Conservation (phyloP, 371 early-diverging fungal genomes). For the Saksenaea vasiformis region DNA sequence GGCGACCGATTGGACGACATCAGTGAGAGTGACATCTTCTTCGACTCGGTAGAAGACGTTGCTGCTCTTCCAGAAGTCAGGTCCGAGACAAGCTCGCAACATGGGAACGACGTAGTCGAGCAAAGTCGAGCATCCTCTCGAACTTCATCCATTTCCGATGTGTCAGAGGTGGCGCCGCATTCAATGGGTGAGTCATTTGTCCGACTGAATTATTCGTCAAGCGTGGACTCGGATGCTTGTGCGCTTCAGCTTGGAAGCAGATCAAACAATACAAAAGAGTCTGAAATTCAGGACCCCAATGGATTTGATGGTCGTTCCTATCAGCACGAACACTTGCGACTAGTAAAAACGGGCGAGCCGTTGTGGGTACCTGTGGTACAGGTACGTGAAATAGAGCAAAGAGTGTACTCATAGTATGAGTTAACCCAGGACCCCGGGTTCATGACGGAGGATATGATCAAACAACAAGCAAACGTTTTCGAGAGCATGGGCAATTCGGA, state of each 20-base stretch:
- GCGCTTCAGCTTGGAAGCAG: neutral
- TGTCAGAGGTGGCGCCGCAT: constrained; percentile 22
- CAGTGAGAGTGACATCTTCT: constrained; percentile 31
- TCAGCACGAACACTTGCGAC: constrained; percentile 28
- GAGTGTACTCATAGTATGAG: neutral
- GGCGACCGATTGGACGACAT: constrained; percentile 12
- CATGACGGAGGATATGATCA: constrained; percentile 91
- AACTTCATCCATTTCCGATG: constrained; percentile 23
- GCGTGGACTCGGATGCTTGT: constrained; percentile 18
- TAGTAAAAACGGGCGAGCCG: constrained; percentile 57
- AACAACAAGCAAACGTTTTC: constrained; percentile 75
- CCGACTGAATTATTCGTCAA: constrained; percentile 47
- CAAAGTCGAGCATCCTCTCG: constrained; percentile 13
- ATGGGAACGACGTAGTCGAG: constrained; percentile 2
- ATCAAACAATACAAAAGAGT: constrained; percentile 12
- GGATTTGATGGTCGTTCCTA: constrained; percentile 32
- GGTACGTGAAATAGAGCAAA: constrained; percentile 24
- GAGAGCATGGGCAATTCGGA: constrained; percentile 76
- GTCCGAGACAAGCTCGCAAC: neutral
- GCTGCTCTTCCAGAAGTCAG: neutral
- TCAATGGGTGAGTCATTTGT: constrained; percentile 52
- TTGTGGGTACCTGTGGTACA: constrained; percentile 77
- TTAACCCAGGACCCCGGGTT: constrained; percentile 66
- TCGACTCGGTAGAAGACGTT: constrained; percentile 39
- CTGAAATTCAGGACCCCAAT: constrained; percentile 29